Evolutionary conservation across 352 stramenopile species (phyloP).

Genomic region (Globisporangium uncinulatum): DNA sequence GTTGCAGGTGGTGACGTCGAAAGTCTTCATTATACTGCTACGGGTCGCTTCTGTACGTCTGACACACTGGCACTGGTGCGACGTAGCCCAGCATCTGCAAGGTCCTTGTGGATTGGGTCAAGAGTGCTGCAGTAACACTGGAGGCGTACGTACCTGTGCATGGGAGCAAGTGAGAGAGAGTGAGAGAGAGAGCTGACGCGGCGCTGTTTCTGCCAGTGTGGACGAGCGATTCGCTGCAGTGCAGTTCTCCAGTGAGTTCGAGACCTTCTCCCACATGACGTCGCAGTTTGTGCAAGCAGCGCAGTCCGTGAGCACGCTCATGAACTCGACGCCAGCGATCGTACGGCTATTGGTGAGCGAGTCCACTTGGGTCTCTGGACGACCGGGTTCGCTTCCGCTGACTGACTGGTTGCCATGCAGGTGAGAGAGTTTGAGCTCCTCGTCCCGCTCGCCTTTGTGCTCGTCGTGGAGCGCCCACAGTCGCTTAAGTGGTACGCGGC

Average conservation of each 20-base stretch:
- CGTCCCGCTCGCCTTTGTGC: slow-evolving; percentile 46
- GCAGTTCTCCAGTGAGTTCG: slow-evolving; percentile 39
- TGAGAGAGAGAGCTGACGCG: neutral
- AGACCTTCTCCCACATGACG: slow-evolving; percentile 47
- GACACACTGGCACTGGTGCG: neutral
- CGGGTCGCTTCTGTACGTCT: neutral
- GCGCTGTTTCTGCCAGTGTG: slow-evolving; percentile 11
- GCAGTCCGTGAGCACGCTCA: slow-evolving; percentile 44
- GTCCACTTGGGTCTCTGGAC: neutral
- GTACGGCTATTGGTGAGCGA: slow-evolving; percentile 32
- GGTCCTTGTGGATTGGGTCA: slow-evolving; percentile 27
- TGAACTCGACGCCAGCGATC: slow-evolving; percentile 36
- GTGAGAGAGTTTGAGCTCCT: slow-evolving; percentile 34
- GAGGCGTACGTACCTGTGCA: slow-evolving; percentile 24
- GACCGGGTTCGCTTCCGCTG: no score
- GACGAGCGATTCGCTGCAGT: slow-evolving; percentile 29
- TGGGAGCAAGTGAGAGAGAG: neutral
- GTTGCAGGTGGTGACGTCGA: slow-evolving; percentile 24
- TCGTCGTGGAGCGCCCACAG: slow-evolving; percentile 39
- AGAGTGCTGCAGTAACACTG: slow-evolving; percentile 25
- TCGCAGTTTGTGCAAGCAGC: slow-evolving; percentile 41
- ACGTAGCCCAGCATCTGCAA: slow-evolving; percentile 22
- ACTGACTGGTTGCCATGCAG: slow-evolving; percentile 9
- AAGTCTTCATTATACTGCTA: neutral
- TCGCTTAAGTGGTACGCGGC: slow-evolving; percentile 66